Conservation (phyloP, 495 filamentous ascomycete species). For the Hypoxylon subgilvum region DNA sequence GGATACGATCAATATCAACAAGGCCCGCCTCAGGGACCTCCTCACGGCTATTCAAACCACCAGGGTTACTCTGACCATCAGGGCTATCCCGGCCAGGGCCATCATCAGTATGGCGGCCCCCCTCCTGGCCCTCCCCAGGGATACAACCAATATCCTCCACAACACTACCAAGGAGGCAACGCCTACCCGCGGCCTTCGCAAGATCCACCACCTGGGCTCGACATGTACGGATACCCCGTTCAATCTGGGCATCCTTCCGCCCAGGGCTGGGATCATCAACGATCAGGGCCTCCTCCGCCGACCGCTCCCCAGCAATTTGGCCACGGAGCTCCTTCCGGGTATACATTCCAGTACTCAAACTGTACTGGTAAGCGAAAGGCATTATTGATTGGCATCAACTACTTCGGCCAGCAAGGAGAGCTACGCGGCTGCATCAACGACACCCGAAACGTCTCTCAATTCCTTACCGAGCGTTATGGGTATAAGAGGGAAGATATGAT, state of each 20-base stretch:
- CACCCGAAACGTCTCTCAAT: conserved; percentile 86
- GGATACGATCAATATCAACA: conserved; percentile 33
- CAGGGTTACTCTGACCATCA: no score
- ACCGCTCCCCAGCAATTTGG: conserved; percentile 52
- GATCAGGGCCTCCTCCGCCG: conserved; percentile 56
- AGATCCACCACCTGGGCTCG: conserved; percentile 43
- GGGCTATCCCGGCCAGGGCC: conserved; percentile 22
- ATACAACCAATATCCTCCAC: conserved; percentile 26
- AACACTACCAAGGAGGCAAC: conserved; percentile 41
- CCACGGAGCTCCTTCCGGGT: conserved; percentile 54
- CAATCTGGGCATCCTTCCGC: conserved; percentile 28
- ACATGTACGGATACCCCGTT: conserved; percentile 49
- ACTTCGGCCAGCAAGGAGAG: conserved; percentile 84
- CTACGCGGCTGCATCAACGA: conserved; percentile 94
- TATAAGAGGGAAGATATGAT: conserved; percentile 61
- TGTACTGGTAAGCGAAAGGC: conserved; percentile 88
- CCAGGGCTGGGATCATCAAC: conserved; percentile 40
- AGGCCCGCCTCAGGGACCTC: conserved; percentile 18
- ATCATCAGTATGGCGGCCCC: conserved; percentile 37
- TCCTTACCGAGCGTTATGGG: conserved; percentile 78
- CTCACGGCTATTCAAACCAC: no score
- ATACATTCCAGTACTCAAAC: conserved; percentile 81
- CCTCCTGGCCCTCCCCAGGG: conserved; percentile 18
- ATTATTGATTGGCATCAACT: conserved; percentile 92
- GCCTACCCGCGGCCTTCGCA: conserved; percentile 43